Evolutionary conservation across 1,284 basidiomycete species (phyloP), one percentile per base, ranked within the genome.

Genomic region (Heterobasidion occidentale): DNA sequence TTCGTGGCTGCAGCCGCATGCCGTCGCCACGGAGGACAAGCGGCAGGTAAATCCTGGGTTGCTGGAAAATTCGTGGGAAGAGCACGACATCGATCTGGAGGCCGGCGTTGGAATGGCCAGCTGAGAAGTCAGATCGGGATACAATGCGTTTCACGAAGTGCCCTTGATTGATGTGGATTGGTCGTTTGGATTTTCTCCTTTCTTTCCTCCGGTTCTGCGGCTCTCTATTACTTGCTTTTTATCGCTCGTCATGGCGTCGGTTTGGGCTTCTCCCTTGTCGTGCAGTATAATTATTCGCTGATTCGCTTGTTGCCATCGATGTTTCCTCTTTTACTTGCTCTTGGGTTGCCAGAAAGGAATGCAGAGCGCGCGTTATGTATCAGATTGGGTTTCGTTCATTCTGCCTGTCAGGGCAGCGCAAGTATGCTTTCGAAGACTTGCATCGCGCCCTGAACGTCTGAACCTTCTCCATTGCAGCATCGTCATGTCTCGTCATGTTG

Each of bases 1-100:
- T 65, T 86, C 86, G 47, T 92, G 86, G 87, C 65, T 90, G 45
- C 73, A 86, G 61, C 75, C 77, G 8, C 66, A 70, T 34, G 80
- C 67, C 20, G 61, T 78, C 17, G 83, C 77, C 58, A 85, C 81
- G 50, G 81, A 86, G 67, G 89, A 91, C 68, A 77, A 77, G 69
- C 74, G 88, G 55, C 75, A 78, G 60, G 70, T 87, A 5, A 90
- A 90, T 65, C 87, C 88, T 34, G 78, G 76, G 34, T 55, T 78
- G 49, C 54, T 64, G 64, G 58, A 59, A 38, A 60, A 61, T 36
- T 62, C 15, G 12, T 48, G 46, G 46, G 46, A 48, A 5, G 46
- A 48, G 19, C 46, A 48, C 19, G 53, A 46, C 35, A 12, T 47
- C 15, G 48, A 33, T 38, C 17, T 51, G 56, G 51, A 53, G 53